Percentiles rank a stretch among this genome's conserved stretches.
phyloP scores from a whole-genome alignment of 305 asterid species.

The Stenogyne calaminthoides region DNA sequence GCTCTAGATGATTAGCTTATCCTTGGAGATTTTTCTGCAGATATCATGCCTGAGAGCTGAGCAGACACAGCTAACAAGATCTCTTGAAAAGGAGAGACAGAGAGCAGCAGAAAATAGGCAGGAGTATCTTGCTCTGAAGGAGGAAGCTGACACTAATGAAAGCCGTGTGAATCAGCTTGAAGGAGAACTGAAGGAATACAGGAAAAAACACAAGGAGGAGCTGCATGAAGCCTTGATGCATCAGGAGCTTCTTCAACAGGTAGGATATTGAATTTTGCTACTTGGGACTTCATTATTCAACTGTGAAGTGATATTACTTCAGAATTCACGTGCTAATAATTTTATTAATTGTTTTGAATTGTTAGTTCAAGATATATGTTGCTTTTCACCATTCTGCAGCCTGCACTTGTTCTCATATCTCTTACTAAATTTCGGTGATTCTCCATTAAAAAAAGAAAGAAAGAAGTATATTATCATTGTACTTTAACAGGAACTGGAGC shows the following conservation, averaged over 20 bases:
- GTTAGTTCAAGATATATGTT: slow-evolving; percentile 4
- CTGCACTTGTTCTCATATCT: background rate
- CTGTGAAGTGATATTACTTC: background rate
- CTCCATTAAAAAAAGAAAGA: background rate
- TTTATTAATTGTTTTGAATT: background rate
- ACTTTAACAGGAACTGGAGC: slow-evolving; percentile 66
- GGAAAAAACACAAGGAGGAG: slow-evolving; percentile 84
- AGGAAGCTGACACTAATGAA: slow-evolving; percentile 90
- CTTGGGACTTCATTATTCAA: background rate
- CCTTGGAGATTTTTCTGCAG: slow-evolving; percentile 45
- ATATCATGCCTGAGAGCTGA: slow-evolving; percentile 94
- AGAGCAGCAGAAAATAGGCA: slow-evolving; percentile 88
- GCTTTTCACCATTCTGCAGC: background rate
- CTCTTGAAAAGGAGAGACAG: slow-evolving; percentile 92
- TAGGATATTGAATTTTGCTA: slow-evolving; percentile 28
- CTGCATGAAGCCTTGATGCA: slow-evolving; percentile 75
- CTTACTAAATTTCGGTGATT: background rate
- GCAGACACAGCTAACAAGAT: slow-evolving; percentile 83
- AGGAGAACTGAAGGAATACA: slow-evolving; percentile 70
- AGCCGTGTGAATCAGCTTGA: slow-evolving; percentile 75
- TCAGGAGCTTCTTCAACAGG: slow-evolving; percentile 88
- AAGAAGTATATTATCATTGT: slow-evolving; percentile 13
- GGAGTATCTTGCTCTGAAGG: slow-evolving; percentile 91
- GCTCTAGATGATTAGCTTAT: slow-evolving; percentile 37
- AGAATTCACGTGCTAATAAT: background rate